Base-by-base conservation (phyloP, 345 rosid genomes). In the Eutrema japonicum region DNA sequence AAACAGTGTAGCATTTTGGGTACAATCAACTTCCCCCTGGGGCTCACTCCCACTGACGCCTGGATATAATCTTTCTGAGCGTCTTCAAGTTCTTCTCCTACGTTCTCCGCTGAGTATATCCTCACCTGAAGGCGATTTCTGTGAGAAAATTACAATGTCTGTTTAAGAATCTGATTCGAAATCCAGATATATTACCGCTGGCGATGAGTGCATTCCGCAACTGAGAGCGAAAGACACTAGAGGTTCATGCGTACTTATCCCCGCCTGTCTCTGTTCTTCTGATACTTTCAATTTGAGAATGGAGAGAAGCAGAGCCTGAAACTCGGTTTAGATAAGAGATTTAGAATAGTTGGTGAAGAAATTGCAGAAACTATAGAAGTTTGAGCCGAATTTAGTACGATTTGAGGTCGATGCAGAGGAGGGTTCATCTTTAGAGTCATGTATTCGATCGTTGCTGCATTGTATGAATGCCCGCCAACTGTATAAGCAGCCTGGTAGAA, bases 121-220 rank as follows among this genome's bases (percentile, higher is more conserved):
- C 89, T 85, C 62, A 93, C 92, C 98, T 91, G 86, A 73, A 82
- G 12, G 7, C 1, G 27, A 67, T 30, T 29, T 61, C 10, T 61
- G 22, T 72, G 32, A 78, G 70, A 45, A 47, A 54, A 2, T 11
- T 29, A 64, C 43, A 7, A 26, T 64, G 4, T 8, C 4, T 11
- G 46, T 6, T 48, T 13, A 40, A 70, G 9, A 46, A 37, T 47
- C 62, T 49, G n/a, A 35, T 42, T 30, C 12, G 36, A 40, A 62
- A 40, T 26, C 8, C 57, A 56, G 49, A 40, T 18, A 80, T 30
- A 30, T 81, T 88, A 93, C 97, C 63, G 88, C 96, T 16, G 98
- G 97, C 7, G 96, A 93, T 33, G 97, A 91, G 83, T 89, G 85
- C 88, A 88, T 89, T 78, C 98, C 97, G 0, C 85, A 85, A 81